Evolutionary conservation across 2,329 filamentous ascomycete species (phyloP), one percentile per base, ranked within the genome.

Genomic region (Talaromyces verruculosus): DNA sequence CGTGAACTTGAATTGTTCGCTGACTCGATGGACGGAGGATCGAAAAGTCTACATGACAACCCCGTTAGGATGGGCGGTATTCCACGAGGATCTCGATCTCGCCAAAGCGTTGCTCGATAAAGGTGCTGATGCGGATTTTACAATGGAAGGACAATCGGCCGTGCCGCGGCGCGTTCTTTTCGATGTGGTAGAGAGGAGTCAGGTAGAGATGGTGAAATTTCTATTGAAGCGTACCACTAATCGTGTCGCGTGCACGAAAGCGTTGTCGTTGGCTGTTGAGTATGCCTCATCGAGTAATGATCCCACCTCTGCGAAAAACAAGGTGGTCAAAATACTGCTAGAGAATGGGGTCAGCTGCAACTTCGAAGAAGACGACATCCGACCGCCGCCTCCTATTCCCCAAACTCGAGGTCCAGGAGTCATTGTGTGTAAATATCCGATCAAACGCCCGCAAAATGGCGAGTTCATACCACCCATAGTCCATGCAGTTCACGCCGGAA

Each of bases 401-500:
- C 22, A 45, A 17, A 3, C 15, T 33, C 39, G 5, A 60, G 17
- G 15, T 19, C 25, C 8, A 19, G 17, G 19, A 22, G 1, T 4
- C 10, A 51, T 30, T 5, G 2, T 7, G 22, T 51, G 22, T 28
- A 51, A 2, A 1, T 22, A 6, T 5, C 28, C 51, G 11, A 28
- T 5, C 7, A 8, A 5, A 13, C 53, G 0, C 10, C 41, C 17
- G 35, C 33, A 37, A 37, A 39, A 62, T 17, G 45, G 43, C 5
- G 45, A 62, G 19, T 62, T 49, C 22, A 62, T 51, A 39, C 60
- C 60, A 30, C 43, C 60, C 11, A 39, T 62, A 3, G 60, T 51
- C n/a, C 25, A 53, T 17, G 60, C 60, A 7, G 33, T 51, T 4
- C 33, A 11, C 15, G n/a, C 28, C 19, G 30, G 60, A 35, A 51